Conservation (phyloP, 345 rosid species). For the Salix dunnii region DNA sequence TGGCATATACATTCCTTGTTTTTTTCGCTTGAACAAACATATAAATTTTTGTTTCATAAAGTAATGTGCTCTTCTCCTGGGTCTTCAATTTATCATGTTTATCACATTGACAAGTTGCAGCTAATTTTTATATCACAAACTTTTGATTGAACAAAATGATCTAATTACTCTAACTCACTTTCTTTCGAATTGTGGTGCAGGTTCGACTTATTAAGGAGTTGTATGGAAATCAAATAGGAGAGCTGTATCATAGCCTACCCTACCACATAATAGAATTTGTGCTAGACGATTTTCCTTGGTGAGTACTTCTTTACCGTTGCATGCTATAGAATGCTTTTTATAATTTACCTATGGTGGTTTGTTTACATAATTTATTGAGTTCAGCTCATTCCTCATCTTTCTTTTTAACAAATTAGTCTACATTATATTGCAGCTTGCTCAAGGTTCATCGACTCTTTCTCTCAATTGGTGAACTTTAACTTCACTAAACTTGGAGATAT, state of each 20-base stretch:
- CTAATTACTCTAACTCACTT: background rate
- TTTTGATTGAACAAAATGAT: constrained; percentile 3
- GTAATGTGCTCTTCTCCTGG: background rate
- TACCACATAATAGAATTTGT: constrained; percentile 86
- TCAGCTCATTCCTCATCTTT: too few relatives aligned
- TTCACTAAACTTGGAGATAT: background rate
- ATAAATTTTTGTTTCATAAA: background rate
- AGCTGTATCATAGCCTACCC: constrained; percentile 87
- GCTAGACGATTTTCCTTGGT: constrained; percentile 78
- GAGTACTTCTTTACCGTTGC: constrained; percentile 25
- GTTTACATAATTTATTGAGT: background rate
- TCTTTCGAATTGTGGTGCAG: constrained; percentile 33
- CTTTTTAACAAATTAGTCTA: too few relatives aligned
- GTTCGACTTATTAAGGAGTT: constrained; percentile 86
- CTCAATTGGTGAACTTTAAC: background rate
- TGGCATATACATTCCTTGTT: too few relatives aligned
- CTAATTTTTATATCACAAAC: background rate
- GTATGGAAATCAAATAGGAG: constrained; percentile 89
- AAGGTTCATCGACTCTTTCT: too few relatives aligned
- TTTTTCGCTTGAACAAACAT: too few relatives aligned
- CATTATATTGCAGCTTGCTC: too few relatives aligned
- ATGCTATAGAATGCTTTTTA: background rate
- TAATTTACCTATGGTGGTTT: background rate
- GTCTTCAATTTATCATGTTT: background rate
- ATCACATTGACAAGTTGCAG: background rate